phyloP scores from a whole-genome alignment of 2,329 filamentous ascomycete genomes.

The Phialophora tarda region DNA sequence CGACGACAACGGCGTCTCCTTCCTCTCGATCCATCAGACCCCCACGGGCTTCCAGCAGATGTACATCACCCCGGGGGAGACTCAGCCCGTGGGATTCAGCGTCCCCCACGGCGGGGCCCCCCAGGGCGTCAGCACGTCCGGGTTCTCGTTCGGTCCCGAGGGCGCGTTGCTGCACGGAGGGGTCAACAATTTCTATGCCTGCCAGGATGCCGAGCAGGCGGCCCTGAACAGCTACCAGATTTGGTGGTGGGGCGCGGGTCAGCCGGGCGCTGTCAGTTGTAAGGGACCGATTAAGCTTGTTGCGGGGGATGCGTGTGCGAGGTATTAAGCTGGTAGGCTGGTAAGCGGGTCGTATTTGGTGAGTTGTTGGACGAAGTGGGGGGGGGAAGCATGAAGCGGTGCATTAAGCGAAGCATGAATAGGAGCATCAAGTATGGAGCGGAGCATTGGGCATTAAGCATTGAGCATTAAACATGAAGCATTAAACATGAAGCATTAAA shows the following conservation, averaged over 20 bases:
- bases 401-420: neutral
- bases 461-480: neutral
- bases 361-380: neutral
- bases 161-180: conserved; percentile 20
- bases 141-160: conserved; percentile 15
- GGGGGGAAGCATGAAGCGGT: neutral
- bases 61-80: conserved; percentile 20
- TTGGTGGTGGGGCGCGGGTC: conserved; percentile 18
- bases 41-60: conserved; percentile 26
- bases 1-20: conserved; percentile 15
- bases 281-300: conserved; percentile 21
- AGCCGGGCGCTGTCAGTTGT: conserved; percentile 10
- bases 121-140: conserved; percentile 15
- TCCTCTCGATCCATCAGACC: conserved; percentile 26
- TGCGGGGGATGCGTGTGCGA: conserved; percentile 4
- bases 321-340: neutral
- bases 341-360: neutral
- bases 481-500: neutral
- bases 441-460: neutral
- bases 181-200: conserved; percentile 24
- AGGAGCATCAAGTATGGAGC: neutral
- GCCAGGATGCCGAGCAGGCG: conserved; percentile 18
- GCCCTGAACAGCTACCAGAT: conserved; percentile 24
- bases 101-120: conserved; percentile 23
- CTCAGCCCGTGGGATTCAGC: conserved; percentile 24